Evolutionary conservation across 1,284 basidiomycete species (phyloP).

Genomic region (Boletellus dicymbophilus): DNA sequence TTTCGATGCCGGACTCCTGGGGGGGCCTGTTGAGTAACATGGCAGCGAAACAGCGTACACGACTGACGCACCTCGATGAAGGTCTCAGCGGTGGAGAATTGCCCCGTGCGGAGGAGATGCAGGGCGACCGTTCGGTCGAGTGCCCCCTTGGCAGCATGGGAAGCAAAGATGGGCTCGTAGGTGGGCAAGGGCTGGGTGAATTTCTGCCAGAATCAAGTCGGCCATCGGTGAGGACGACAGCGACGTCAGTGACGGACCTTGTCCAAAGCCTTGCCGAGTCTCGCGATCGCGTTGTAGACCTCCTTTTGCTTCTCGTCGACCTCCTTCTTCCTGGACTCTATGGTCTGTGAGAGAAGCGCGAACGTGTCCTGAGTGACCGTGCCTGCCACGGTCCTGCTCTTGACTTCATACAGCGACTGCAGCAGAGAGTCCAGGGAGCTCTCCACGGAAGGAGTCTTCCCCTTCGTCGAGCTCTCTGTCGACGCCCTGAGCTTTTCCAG

Average conservation of each 20-base stretch:
- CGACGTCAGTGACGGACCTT: conserved; percentile 69
- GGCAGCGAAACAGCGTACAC: not conserved
- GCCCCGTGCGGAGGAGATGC: conserved; percentile 80
- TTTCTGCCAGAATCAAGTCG: conserved; percentile 53
- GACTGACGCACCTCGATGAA: conserved; percentile 62
- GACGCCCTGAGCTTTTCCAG: conserved; percentile 71
- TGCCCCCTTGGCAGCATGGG: conserved; percentile 55
- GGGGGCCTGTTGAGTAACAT: conserved; percentile 1
- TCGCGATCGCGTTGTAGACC: conserved; percentile 74
- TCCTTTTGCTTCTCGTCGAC: conserved; percentile 89
- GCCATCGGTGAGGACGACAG: no score
- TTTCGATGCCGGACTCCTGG: conserved; percentile 72
- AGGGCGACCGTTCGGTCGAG: conserved; percentile 75
- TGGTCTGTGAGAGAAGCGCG: conserved; percentile 52
- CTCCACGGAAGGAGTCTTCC: conserved; percentile 57
- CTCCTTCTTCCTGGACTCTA: conserved; percentile 79
- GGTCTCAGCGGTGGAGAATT: conserved; percentile 71
- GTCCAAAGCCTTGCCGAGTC: conserved; percentile 83
- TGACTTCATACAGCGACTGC: conserved; percentile 58
- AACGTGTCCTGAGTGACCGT: conserved; percentile 56
- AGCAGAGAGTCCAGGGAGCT: conserved; percentile 74
- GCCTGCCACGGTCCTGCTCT: conserved; percentile 54
- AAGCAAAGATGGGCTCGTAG: conserved; percentile 70
- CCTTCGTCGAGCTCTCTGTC: conserved; percentile 46
- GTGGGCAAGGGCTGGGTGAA: conserved; percentile 68